Evolutionary conservation across 2,329 filamentous ascomycete genomes (phyloP), one percentile per base, ranked within the genome.

Genomic region (Venturiaceae sp.): DNA sequence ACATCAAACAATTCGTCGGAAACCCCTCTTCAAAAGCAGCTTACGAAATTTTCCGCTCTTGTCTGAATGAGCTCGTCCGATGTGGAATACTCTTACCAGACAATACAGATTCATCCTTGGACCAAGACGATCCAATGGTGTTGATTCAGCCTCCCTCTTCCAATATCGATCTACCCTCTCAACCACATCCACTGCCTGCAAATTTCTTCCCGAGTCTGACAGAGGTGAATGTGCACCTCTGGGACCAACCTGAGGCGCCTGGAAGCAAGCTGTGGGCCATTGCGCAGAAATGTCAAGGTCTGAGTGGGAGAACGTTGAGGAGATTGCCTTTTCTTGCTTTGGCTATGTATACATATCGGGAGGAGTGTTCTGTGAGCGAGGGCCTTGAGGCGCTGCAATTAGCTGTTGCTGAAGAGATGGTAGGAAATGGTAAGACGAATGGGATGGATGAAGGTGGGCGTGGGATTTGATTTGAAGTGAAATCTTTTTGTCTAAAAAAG

Each of bases 11-110:
- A 59, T 66, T 68, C 52, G 68, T 80, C 19, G 72, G 72, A 4
- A 66, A 66, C 5, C 72, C 78, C 7, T 71, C 68, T 4, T 61
- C 65, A 2, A 65, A 66, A 33, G 72, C 72, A 3, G 71, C 74
- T 16, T 80, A 80, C 63, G 73, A 76, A 57, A 79, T 80, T 53
- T 73, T 78, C 54, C 72, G 74, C 39, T 72, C 71, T n/a, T 77
- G 74, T 37, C 63, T 80, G 14, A 75, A 78, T 60, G 72, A 78
- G 55, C 67, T 79, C 21, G 68, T 73, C 21, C 65, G 68, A 13
- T 68, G 68, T 57, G 69, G 66, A 9, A 62, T 63, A 63, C 36
- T 56, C n/a, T 5, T 50, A n/a, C 23, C 44, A 13, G 23, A 28
- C 7, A 39, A 54, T 41, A 26, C 8, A 8, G 36, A 30, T 9